Conservation (phyloP, 2,329 filamentous ascomycete species). For the Colletotrichum lupini region DNA sequence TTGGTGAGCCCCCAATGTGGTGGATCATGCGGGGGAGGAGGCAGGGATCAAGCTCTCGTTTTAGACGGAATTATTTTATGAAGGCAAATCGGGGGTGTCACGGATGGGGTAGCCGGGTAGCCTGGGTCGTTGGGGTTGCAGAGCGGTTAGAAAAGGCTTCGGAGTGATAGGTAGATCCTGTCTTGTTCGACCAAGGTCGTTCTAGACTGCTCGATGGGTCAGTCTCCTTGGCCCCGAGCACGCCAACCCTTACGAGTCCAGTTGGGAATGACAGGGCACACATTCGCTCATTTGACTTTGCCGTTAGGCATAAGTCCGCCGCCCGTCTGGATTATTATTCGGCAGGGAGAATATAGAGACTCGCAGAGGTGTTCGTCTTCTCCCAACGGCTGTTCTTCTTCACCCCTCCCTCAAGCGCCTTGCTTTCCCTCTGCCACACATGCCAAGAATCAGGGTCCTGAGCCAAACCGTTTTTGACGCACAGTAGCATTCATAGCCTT, state of each 20-base stretch:
- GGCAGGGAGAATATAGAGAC: neutral
- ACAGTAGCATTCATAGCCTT: neutral
- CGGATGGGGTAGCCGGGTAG: neutral
- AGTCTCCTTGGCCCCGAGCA: neutral
- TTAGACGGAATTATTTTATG: neutral
- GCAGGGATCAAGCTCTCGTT: neutral
- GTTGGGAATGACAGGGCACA: neutral
- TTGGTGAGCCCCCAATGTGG: neutral
- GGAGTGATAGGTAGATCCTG: neutral
- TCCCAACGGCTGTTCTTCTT: neutral
- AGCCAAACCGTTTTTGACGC: neutral
- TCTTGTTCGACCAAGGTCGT: neutral
- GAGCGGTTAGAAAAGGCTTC: neutral
- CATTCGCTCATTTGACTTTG: neutral
- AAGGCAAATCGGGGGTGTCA: neutral
- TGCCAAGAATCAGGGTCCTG: conserved; percentile 5
- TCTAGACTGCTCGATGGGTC: conserved; percentile 3
- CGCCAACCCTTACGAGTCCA: neutral
- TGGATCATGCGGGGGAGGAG: conserved; percentile 17
- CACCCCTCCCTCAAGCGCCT: neutral
- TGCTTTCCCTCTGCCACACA: neutral
- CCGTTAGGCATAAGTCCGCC: neutral
- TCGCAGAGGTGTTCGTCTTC: neutral
- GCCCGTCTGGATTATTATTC: neutral
- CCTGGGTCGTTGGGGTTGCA: neutral